Base-by-base conservation (phyloP, 768 basidiomycete genomes). In the Pleurotus ostreatus region DNA sequence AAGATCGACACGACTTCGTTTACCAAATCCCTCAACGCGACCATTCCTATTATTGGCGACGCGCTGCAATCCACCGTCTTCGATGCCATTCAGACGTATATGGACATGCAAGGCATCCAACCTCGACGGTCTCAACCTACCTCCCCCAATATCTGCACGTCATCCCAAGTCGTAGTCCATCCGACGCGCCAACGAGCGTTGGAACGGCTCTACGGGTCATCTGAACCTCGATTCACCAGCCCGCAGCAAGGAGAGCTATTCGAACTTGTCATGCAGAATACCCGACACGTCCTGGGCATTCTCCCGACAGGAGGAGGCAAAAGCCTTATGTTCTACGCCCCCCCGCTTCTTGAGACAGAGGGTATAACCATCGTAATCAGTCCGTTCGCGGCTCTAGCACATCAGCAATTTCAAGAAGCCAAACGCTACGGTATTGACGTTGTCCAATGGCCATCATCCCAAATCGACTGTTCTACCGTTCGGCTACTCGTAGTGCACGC, bases 251-350 rank as follows among this genome's bases (percentile, higher is more conserved):
- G 38, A 2, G 48, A 51, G 39, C 15, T 40, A 3, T 13, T 57
- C n/a, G 26, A 57, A 52, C 39, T 26, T 12, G 20, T 43, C 15
- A 12, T 18, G 7, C 46, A 15, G 15, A 18, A 25, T 15, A n/a
- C 49, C 4, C 13, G 16, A 26, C 47, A 49, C 16, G 56, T 57
- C 1, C 15, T 57, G 6, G 37, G 25, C n/a, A 40, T 57, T 25
- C 18, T 57, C 48, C 56, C 56, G 15, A 57, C 56, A 2, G 56
- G 56, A 3, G 40, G 56, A 7, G 56, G 56, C 34, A 57, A 57
- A 25, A 57, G 56, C 40, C 7, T 57, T 6, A 25, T 49, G 7
- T 51, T 57, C 38, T 57, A 49, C 44, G 56, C 4, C 1, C 26
- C 56, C 12, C 56, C 56, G 2, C 18, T 51, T 13, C 2, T 51